Base-by-base conservation (phyloP, 2,329 filamentous ascomycete species). In the Colletotrichum lentis region DNA sequence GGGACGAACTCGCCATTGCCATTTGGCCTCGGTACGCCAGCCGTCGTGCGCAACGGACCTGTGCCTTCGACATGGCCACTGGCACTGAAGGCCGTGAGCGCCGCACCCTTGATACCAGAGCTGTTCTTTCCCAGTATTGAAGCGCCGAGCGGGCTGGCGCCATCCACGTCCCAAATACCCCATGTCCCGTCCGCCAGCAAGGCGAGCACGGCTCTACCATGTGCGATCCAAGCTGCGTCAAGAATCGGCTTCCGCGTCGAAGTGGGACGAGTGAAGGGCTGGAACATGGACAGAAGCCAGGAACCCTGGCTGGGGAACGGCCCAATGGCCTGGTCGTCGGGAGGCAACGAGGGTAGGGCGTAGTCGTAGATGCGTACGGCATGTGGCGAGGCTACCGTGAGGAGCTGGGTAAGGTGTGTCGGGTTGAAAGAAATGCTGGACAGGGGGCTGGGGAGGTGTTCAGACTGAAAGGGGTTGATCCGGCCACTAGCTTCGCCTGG, bases 91-190 rank as follows among this genome's bases (percentile, higher is more conserved):
- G 81, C 76, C 18, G 88, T 88, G 67, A 87, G 77, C 2, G 87
- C 86, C 2, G 86, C 86, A 43, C 88, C 88, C 20, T 82, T 81
- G 41, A 88, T 80, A 6, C 86, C 85, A 56, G 82, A 78, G 64
- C 81, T 81, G 39, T 85, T 77, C 71, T 83, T 86, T 47, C 80
- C 83, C 27, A 86, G 81, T 4, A 87, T 75, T 0, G 80, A 75
- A 66, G 81, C 75, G 55, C 81, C 76, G 43, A 82, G 75, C 1
- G 86, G 85, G 46, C 84, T 84, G 37, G 81, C 81, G 8, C 87
- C 86, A 69, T 90, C 86, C 52, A 90, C 82, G 72, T 90, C 88
- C 88, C 88, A 90, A 41, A 90, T 85, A 16, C 87, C 88, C 88
- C 88, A 90, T 74, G 88, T 87, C 7, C 88, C 88, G 71, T 90